Percentiles rank a stretch among this genome's conserved stretches.
Conservation (phyloP, 352 stramenopile genomes). For the Blastocystis sp. region DNA sequence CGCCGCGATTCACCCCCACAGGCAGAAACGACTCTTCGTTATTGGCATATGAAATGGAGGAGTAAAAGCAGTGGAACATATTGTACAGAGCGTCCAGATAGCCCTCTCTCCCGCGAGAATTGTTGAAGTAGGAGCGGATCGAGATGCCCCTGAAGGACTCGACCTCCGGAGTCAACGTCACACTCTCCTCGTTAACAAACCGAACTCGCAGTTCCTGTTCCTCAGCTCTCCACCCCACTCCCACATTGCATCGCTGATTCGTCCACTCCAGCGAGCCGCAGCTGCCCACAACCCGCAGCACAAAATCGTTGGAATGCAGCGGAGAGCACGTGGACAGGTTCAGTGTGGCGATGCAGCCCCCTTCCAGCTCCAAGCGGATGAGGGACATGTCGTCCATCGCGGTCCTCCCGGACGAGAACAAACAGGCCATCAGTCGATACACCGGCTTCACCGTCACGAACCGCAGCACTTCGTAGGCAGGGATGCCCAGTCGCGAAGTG, state of each 20-base stretch:
- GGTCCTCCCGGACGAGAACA: neutral
- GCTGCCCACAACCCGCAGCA: slow-evolving; percentile 7
- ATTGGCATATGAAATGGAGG: neutral
- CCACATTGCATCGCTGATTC: slow-evolving; percentile 8
- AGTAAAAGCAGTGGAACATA: slow-evolving; percentile 49
- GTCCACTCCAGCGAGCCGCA: slow-evolving; percentile 18
- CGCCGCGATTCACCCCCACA: neutral
- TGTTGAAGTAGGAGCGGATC: neutral
- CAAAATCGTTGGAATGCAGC: slow-evolving; percentile 3
- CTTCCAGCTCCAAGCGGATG: slow-evolving; percentile 43
- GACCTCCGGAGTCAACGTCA: neutral
- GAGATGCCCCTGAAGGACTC: slow-evolving; percentile 22
- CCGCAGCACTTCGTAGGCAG: slow-evolving; percentile 43
- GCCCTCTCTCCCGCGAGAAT: neutral
- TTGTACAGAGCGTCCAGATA: slow-evolving; percentile 7
- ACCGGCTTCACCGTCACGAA: slow-evolving; percentile 24
- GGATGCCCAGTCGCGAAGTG: slow-evolving; percentile 29
- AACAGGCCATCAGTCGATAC: slow-evolving; percentile 51
- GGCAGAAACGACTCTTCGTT: neutral
- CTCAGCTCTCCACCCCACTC: neutral
- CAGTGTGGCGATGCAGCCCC: slow-evolving; percentile 12
- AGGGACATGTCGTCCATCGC: slow-evolving; percentile 22
- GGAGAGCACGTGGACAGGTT: neutral
- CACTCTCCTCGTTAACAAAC: neutral
- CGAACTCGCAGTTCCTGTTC: slow-evolving; percentile 23